These are phyloP conservation scores for Plantago coronopus DNA, from an alignment of 305 asterid species.

Conservation along the genomic window DNA sequence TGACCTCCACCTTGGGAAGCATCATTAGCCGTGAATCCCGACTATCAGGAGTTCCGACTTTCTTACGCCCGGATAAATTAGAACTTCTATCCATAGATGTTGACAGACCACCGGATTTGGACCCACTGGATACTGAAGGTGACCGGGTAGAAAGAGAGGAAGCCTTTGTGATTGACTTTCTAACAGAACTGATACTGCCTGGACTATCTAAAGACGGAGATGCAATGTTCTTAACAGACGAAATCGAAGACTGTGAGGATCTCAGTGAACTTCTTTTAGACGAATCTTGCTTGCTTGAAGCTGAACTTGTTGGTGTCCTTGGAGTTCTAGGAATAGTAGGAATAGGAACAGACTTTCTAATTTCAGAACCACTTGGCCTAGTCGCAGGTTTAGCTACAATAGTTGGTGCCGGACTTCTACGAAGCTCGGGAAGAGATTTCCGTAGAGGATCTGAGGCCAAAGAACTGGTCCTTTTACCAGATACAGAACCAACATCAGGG, in stretches of 20 bases:
- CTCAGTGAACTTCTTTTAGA: slow-evolving; percentile 39
- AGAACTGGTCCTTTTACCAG: slow-evolving; percentile 45
- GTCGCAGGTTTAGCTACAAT: slow-evolving; percentile 43
- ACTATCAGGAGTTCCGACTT: slow-evolving; percentile 67
- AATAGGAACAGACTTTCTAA: slow-evolving; percentile 53
- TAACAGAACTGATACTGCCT: slow-evolving; percentile 54
- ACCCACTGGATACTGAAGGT: slow-evolving; percentile 61
- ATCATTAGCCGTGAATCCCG: slow-evolving; percentile 82
- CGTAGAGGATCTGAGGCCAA: slow-evolving; percentile 57
- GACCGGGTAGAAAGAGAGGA: slow-evolving; percentile 48
- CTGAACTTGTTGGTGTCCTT: slow-evolving; percentile 62
- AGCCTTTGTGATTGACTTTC: slow-evolving; percentile 51
- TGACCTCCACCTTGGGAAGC: slow-evolving; percentile 95
- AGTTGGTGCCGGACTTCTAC: slow-evolving; percentile 54
- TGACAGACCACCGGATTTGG: slow-evolving; percentile 52
- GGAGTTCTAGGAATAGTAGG: slow-evolving; percentile 65
- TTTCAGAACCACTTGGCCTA: slow-evolving; percentile 44
- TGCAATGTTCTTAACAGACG: slow-evolving; percentile 49
- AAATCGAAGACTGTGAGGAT: slow-evolving; percentile 49
- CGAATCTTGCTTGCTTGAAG: slow-evolving; percentile 50
- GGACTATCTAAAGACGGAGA: slow-evolving; percentile 72
- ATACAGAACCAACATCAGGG: slow-evolving; percentile 30
- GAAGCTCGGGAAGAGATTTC: slow-evolving; percentile 71
- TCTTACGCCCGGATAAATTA: slow-evolving; percentile 54
- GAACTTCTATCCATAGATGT: slow-evolving; percentile 48